phyloP scores from a whole-genome alignment of 768 basidiomycete genomes.

The Serpula lacrymans region DNA sequence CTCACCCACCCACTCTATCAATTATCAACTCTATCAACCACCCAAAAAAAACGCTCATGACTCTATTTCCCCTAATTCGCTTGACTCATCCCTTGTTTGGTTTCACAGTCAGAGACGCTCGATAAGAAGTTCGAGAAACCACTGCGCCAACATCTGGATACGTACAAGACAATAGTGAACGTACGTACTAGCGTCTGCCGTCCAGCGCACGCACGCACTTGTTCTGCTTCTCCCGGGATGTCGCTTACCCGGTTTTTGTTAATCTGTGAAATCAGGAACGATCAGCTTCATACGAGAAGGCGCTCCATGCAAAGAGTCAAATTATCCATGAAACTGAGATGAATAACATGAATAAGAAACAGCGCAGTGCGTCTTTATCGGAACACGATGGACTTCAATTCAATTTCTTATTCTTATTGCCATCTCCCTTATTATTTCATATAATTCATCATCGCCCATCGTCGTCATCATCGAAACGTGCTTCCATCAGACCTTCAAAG shows the following conservation, averaged over 20 bases:
- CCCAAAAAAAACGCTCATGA: no score
- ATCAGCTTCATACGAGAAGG: constrained; percentile 77
- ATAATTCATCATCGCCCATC: constrained; percentile 5
- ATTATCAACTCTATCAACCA: no score
- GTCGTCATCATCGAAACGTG: constrained; percentile 9
- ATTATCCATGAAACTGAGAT: constrained; percentile 84
- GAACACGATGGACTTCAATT: not conserved
- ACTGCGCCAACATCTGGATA: constrained; percentile 78
- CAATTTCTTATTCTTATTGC: not conserved
- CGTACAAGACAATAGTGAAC: constrained; percentile 69
- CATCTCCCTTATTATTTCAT: no score
- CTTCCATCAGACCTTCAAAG: constrained; percentile 88
- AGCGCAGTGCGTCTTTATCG: constrained; percentile 61
- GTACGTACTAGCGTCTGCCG: constrained; percentile 39
- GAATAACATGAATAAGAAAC: constrained; percentile 79
- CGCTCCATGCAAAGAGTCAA: constrained; percentile 78
- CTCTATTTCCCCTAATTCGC: constrained; percentile 7
- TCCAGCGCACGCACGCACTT: constrained; percentile 1
- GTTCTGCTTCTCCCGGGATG: constrained; percentile 2
- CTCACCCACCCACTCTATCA: no score
- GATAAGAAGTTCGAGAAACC: constrained; percentile 90
- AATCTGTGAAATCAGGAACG: constrained; percentile 81
- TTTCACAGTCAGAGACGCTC: constrained; percentile 69
- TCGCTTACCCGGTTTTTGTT: not conserved
- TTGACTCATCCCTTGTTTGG: constrained; percentile 5